These are phyloP conservation scores for Rosa lucieae DNA, from an alignment of 306 rosid genomes.

Conservation along the genomic window DNA sequence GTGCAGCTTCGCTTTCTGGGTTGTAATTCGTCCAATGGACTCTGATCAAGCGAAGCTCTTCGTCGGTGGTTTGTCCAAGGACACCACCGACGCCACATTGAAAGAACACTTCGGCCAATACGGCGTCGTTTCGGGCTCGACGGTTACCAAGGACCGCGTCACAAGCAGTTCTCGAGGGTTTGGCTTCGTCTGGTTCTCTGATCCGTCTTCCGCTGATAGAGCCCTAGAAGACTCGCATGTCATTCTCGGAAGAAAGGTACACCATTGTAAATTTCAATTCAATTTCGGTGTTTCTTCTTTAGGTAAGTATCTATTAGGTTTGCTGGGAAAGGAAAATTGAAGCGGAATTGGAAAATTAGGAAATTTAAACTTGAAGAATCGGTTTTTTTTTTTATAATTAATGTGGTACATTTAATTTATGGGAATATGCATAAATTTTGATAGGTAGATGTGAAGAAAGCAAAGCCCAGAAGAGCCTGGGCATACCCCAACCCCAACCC, in stretches of 20 bases:
- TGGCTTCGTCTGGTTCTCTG: constrained; percentile 71
- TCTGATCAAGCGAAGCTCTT: constrained; percentile 56
- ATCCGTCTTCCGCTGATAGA: constrained; percentile 46
- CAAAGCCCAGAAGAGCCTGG: constrained; percentile 48
- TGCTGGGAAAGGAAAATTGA: neutral
- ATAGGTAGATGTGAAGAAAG: constrained; percentile 72
- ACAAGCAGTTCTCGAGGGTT: constrained; percentile 71
- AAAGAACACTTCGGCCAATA: constrained; percentile 48
- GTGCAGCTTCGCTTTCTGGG: constrained; percentile 24
- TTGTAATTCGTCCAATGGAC: constrained; percentile 38
- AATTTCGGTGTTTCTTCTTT: neutral
- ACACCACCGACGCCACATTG: constrained; percentile 49
- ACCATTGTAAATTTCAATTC: neutral
- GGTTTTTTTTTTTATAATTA: neutral
- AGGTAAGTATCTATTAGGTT: neutral
- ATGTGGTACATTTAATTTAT: neutral
- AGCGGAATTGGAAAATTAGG: neutral
- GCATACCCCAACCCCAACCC: constrained; percentile 9
- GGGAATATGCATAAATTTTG: constrained; percentile 8
- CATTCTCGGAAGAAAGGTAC: constrained; percentile 55
- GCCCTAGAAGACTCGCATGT: constrained; percentile 57
- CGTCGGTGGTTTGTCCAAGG: constrained; percentile 63
- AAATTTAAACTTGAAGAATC: neutral
- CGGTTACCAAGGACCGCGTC: constrained; percentile 43
- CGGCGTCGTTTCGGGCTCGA: constrained; percentile 51